phyloP scores from a whole-genome alignment of 768 basidiomycete genomes.

The Epithele typhae region DNA sequence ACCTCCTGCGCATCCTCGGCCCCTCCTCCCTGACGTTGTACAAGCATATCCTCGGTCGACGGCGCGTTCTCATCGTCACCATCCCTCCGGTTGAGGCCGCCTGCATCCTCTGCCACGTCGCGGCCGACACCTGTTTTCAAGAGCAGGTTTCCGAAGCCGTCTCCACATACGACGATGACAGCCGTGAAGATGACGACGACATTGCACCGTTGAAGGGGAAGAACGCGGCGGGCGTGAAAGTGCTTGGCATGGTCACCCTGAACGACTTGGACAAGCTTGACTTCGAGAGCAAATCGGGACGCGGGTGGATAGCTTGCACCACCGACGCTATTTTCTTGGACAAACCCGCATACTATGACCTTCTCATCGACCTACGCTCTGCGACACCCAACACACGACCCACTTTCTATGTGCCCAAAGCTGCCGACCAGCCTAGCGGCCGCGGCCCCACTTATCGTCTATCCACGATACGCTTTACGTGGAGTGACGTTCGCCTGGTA shows the following conservation, averaged over 20 bases:
- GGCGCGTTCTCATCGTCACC: constrained; percentile 75
- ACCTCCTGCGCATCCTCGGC: constrained; percentile 72
- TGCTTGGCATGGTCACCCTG: constrained; percentile 78
- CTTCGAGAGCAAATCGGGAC: constrained; percentile 50
- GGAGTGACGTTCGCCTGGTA: constrained; percentile 79
- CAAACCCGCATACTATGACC: constrained; percentile 73
- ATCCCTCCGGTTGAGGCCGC: constrained; percentile 77
- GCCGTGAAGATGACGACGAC: constrained; percentile 7
- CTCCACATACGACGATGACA: constrained; percentile 3
- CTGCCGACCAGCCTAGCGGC: constrained; percentile 31
- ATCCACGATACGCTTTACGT: constrained; percentile 66
- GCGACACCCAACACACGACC: constrained; percentile 61
- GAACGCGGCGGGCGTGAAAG: constrained; percentile 50
- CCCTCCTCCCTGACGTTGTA: constrained; percentile 76
- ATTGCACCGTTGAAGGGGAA: constrained; percentile 33
- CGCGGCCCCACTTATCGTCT: constrained; percentile 50
- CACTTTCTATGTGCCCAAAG: constrained; percentile 58
- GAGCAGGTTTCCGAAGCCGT: constrained; percentile 21
- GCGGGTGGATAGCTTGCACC: constrained; percentile 84
- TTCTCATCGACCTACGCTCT: constrained; percentile 76
- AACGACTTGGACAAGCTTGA: constrained; percentile 63
- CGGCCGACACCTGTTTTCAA: constrained; percentile 62
- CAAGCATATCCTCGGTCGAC: constrained; percentile 72
- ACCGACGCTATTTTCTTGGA: constrained; percentile 85
- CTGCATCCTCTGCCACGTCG: constrained; percentile 58